A percentile compares a stretch with the other conserved stretches of the same genome.
Conservation (phyloP, 1,284 basidiomycete species). For the Athelia psychrophila region DNA sequence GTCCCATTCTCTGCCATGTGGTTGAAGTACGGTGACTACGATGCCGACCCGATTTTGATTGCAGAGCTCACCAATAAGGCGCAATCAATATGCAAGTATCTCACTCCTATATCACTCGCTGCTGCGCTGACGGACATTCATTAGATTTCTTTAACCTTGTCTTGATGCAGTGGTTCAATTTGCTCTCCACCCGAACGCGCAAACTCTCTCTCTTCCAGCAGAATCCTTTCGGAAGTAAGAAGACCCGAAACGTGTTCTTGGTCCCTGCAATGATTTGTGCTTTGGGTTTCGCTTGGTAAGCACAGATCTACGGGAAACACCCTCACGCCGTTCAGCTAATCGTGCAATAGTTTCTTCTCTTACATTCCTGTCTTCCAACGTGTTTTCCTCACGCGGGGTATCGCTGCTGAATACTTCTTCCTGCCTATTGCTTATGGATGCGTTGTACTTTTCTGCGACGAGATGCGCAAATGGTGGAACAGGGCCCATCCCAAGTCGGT, state of each 20-base stretch:
- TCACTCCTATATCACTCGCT: conserved; percentile 5
- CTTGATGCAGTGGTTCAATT: conserved; percentile 66
- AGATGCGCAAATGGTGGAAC: conserved; percentile 27
- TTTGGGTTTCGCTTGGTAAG: conserved; percentile 33
- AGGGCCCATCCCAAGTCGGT: conserved; percentile 16
- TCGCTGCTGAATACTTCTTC: conserved; percentile 42
- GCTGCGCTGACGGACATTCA: neutral
- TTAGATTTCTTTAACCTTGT: conserved; percentile 59
- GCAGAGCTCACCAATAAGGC: conserved; percentile 19
- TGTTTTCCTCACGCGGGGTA: conserved; percentile 50
- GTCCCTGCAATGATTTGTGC: conserved; percentile 46
- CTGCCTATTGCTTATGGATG: conserved; percentile 24
- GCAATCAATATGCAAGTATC: conserved; percentile 22
- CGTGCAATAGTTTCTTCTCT: conserved; percentile 43
- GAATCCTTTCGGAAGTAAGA: conserved; percentile 23
- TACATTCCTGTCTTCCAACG: conserved; percentile 55
- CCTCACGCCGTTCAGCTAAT: neutral
- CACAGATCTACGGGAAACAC: neutral
- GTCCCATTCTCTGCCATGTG: conserved; percentile 53
- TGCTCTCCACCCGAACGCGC: conserved; percentile 47
- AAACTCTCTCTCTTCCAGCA: conserved; percentile 47
- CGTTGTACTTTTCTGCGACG: conserved; percentile 23
- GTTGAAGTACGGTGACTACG: conserved; percentile 45
- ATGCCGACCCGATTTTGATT: conserved; percentile 15
- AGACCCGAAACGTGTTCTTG: conserved; percentile 35